Evolutionary conservation across 495 filamentous ascomycete genomes (phyloP), one percentile per base, ranked within the genome.

Genomic region (Aspergillus leporis): DNA sequence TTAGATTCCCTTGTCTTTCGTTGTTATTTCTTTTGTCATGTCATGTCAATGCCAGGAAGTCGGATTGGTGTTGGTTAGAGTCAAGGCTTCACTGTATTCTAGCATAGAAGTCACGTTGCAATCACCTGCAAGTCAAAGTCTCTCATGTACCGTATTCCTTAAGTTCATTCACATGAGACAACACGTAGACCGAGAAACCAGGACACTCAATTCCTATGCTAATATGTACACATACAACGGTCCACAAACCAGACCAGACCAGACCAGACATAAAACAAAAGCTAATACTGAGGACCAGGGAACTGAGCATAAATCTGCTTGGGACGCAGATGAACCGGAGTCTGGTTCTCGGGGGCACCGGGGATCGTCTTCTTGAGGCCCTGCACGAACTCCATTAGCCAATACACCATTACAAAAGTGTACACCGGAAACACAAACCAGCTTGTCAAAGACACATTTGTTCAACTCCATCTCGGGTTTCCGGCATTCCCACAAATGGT

Each of bases 401-500:
- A 47, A 21, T 5, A 1, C 18, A 7, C 1, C 9, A 18, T 1
- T 5, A n/a, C 19, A 47, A 10, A 23, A n/a, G 19, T 28, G 19
- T 23, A 34, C 31, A n/a, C n/a, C n/a, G n/a, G 21, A 25, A 34
- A 45, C 48, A 80, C 89, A 65, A 76, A 98, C 94, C 81, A 99
- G 71, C 66, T 97, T 97, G 50, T 97, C 87, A 68, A 93, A 97
- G 32, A 97, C 91, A 76, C 94, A 99, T 67, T 82, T 85, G 79
- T 96, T 98, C 49, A 98, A 74, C 61, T 82, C 84, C 83, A 91
- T 84, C 78, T 98, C 92, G 38, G 71, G 64, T 66, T 71, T 70
- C 61, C 94, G 83, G 79, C 94, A 99, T 60, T 97, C 89, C 85
- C 90, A 98, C 43, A 98, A 76, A 70, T 92, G 88, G 73, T 98